phyloP scores from a whole-genome alignment of 1,284 basidiomycete species.

The Cutaneotrichosporon cutaneum region DNA sequence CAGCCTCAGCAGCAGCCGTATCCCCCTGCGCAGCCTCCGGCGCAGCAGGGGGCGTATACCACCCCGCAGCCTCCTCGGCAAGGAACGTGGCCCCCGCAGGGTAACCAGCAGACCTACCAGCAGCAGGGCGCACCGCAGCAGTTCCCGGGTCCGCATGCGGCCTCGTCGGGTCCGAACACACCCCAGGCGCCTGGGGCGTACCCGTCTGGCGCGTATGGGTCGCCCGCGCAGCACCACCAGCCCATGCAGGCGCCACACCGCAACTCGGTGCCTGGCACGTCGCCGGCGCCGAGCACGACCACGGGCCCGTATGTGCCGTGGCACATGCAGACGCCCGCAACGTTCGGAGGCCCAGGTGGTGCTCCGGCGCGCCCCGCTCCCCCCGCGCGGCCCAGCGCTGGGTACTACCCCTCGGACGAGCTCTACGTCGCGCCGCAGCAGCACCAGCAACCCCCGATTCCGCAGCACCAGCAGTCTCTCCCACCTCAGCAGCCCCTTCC shows the following conservation, averaged over 20 bases:
- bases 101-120: slow-evolving; percentile 2
- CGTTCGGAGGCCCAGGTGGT: background rate
- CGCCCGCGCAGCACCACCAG: slow-evolving; percentile 11
- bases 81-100: slow-evolving; percentile 3
- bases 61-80: slow-evolving; percentile 9
- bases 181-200: background rate
- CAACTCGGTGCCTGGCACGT: slow-evolving; percentile 10
- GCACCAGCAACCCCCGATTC: slow-evolving; percentile 15
- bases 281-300: slow-evolving; percentile 15
- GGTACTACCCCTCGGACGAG: slow-evolving; percentile 50
- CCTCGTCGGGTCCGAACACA: slow-evolving; percentile 11
- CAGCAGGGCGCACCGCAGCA: slow-evolving; percentile 6
- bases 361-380: slow-evolving; percentile 20
- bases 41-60: slow-evolving; percentile 9
- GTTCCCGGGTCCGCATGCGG: background rate
- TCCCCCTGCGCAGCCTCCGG: slow-evolving; percentile 1
- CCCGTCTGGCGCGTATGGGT: background rate
- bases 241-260: slow-evolving; percentile 4
- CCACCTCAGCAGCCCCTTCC: background rate
- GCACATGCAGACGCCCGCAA: slow-evolving; percentile 45
- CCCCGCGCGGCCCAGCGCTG: slow-evolving; percentile 27
- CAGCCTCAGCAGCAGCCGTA: slow-evolving; percentile 9
- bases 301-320: slow-evolving; percentile 44
- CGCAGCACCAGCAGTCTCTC: slow-evolving; percentile 5
- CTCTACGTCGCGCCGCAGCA: slow-evolving; percentile 33